Evolutionary conservation across 176 grass and related monocot genomes (phyloP), one percentile per base, ranked within the genome.

Genomic region (Cymbopogon citratus): DNA sequence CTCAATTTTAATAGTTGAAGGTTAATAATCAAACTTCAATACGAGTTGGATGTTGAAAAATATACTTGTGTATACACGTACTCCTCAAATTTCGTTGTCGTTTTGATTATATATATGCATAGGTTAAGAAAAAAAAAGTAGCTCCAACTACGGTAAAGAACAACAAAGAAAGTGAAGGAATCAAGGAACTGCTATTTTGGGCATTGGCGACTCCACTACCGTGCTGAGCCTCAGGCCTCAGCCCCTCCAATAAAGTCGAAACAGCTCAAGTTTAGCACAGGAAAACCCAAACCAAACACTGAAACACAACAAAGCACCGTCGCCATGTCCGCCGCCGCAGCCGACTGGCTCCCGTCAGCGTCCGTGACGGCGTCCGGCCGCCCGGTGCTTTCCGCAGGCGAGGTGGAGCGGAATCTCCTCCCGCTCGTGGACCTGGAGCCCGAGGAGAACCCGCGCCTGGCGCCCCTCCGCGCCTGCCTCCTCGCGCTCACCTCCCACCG

Each of bases 401-500:
- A 99, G 80, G 89, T 99, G 45, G 96, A 99, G 73, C 85, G 92
- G 33, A 79, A 89, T 69, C 92, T 99, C 26, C 80, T 99, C 19
- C 87, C 96, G 16, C 79, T 87, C 69, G 93, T 79, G 9, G 96
- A 99, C 41, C 83, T 99, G 31, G 96, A 95, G 57, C 73, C 87
- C 10, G 91, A 95, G 74, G 92, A 89, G 87, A 90, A 84, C 69
- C 80, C 88, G 11, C 61, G 45, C 82, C 84, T 87, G 80, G 27
- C 82, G 12, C 69, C 86, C 27, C 91, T 99, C 57, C 92, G 73
- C 24, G 89, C 83, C 71, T 83, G 91, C 63, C 93, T 95, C 73
- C 96, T 99, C 83, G 89, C 81, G 39, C 91, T 99, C 83, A 95
- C 93, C 60, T 95, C 93, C 77, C 91, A 95, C 84, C 96, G 93